Evolutionary conservation across 768 basidiomycete genomes (phyloP).

Genomic region (Crepidotus variabilis): DNA sequence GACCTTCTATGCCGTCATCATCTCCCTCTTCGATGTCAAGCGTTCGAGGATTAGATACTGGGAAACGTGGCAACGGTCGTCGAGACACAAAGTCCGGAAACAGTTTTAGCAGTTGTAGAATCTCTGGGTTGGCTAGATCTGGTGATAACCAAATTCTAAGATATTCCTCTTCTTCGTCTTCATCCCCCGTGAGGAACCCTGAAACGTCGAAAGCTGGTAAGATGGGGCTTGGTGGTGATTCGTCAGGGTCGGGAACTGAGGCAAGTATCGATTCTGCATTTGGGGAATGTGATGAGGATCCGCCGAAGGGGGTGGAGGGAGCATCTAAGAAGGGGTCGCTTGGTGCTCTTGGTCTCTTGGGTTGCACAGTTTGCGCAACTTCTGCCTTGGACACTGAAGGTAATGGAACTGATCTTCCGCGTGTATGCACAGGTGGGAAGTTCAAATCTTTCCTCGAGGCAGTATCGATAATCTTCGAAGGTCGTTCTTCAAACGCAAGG

Average conservation of each 20-base stretch:
- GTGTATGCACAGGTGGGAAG: conserved; percentile 42
- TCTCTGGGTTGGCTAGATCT: conserved; percentile 74
- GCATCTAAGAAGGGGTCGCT: conserved; percentile 82
- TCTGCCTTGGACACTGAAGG: conserved; percentile 39
- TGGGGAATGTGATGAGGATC: conserved; percentile 49
- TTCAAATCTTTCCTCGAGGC: conserved; percentile 16
- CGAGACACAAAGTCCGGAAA: conserved; percentile 79
- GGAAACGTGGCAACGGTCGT: conserved; percentile 71
- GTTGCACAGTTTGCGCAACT: conserved; percentile 39
- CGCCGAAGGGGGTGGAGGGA: conserved; percentile 60
- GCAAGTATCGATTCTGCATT: conserved; percentile 28
- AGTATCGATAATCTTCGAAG: conserved; percentile 32
- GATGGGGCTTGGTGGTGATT: conserved; percentile 32
- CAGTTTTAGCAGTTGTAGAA: conserved; percentile 58
- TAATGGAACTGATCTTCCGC: conserved; percentile 54
- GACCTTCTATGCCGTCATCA: conserved; percentile 48
- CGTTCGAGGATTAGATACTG: conserved; percentile 32
- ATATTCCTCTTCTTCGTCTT: conserved; percentile 36
- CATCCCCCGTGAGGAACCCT: conserved; percentile 23
- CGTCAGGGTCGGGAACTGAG: conserved; percentile 31
- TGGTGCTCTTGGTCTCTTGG: conserved; percentile 68
- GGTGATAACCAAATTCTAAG: conserved; percentile 82
- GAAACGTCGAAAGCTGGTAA: conserved; percentile 33
- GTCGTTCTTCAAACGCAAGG: conserved; percentile 71
- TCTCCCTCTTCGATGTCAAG: conserved; percentile 71